A percentile compares a stretch with the other conserved stretches of the same genome.
Conservation (phyloP, 2,329 filamentous ascomycete genomes). For the Ceratocystis eucalypticola region DNA sequence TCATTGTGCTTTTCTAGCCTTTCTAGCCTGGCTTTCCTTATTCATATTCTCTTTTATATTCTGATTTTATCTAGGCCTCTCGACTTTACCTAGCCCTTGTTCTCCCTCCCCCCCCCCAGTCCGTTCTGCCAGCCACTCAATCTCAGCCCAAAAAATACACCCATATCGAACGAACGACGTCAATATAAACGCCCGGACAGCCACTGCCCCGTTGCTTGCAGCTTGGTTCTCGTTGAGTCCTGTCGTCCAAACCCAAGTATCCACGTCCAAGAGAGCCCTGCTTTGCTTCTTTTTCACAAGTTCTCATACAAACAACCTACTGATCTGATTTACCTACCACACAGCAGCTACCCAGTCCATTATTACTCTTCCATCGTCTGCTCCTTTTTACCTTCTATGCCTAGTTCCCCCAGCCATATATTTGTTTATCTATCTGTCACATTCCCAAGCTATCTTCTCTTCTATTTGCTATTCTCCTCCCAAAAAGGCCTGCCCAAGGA, state of each 20-base stretch:
- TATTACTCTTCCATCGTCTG: background rate
- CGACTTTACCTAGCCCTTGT: background rate
- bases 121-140: slow-evolving; percentile 1
- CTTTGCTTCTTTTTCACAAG: background rate
- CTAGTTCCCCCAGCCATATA: background rate
- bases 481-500: background rate
- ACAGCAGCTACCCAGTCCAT: no score
- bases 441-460: background rate
- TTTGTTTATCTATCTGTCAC: background rate
- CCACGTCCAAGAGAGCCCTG: background rate
- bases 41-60: slow-evolving; percentile 1
- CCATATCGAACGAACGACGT: background rate
- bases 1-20: background rate
- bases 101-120: background rate
- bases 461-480: background rate
- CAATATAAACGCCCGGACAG: background rate
- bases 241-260: no score
- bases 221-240: background rate
- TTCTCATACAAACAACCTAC: background rate
- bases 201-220: background rate
- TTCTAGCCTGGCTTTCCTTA: background rate
- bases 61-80: background rate
- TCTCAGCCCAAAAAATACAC: background rate
- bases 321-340: no score
- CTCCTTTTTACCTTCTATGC: background rate